Percentiles rank a stretch among this genome's conserved stretches.
phyloP scores from a whole-genome alignment of 129 eudicot genomes.

The Deinandra increscens region DNA sequence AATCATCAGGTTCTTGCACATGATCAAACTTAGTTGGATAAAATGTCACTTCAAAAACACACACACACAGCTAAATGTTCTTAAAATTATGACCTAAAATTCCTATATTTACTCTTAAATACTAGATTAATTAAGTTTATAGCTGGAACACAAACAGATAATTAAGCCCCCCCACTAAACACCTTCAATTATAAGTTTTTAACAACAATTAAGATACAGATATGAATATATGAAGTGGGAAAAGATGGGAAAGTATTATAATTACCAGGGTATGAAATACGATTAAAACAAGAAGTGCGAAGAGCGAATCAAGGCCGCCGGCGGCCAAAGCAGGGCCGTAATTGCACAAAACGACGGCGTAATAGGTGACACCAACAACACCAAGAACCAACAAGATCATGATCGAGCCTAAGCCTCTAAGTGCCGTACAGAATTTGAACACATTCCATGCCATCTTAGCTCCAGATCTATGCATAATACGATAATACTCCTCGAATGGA shows the following conservation, averaged over 20 bases:
- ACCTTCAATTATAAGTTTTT: not conserved
- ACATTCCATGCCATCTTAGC: constrained; percentile 99
- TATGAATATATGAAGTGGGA: not conserved
- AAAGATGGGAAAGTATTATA: not conserved
- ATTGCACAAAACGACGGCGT: constrained; percentile 83
- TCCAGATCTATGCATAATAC: constrained; percentile 90
- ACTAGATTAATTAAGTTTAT: constrained; percentile 6
- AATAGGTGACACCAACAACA: constrained; percentile 89
- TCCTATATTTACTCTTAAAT: not conserved
- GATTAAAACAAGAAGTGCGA: constrained; percentile 57
- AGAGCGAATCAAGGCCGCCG: constrained; percentile 74
- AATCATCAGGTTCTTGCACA: constrained; percentile 7
- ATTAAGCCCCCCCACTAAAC: not conserved
- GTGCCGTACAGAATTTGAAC: constrained; percentile 91
- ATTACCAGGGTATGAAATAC: constrained; percentile 76
- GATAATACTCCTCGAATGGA: constrained; percentile 38
- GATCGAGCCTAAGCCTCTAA: constrained; percentile 88
- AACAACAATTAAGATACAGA: not conserved
- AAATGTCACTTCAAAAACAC: not conserved
- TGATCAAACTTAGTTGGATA: not conserved
- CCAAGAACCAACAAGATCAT: constrained; percentile 92
- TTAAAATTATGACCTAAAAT: constrained; percentile 6
- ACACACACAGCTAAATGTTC: constrained; percentile 4
- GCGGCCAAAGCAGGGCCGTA: constrained; percentile 67
- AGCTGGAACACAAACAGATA: not conserved